These are phyloP conservation scores for Vitis amurensis DNA, from an alignment of 164 flowering plant genomes.

Conservation along the genomic window DNA sequence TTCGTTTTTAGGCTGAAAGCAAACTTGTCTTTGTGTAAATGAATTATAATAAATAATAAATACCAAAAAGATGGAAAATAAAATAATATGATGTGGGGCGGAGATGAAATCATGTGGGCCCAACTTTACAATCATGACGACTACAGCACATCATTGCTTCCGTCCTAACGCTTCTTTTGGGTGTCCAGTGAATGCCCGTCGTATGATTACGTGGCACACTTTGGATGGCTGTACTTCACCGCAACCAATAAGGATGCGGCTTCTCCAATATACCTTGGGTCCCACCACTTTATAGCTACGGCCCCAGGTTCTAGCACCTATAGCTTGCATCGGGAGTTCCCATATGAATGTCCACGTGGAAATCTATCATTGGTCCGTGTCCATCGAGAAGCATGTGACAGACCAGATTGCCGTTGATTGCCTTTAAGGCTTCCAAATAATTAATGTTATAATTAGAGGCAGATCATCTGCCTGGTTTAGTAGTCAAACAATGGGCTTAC, in stretches of 20 bases:
- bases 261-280: slow-evolving; percentile 42
- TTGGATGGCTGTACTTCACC: slow-evolving; percentile 31
- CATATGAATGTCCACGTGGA: no score
- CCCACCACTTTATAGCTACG: slow-evolving; percentile 24
- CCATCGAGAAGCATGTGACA: no score
- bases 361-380: no score
- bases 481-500: no score
- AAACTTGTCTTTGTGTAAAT: slow-evolving; percentile 17
- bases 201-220: slow-evolving; percentile 18
- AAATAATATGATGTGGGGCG: slow-evolving; percentile 18
- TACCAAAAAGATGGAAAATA: not conserved
- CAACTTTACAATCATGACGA: slow-evolving; percentile 13
- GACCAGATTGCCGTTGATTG: no score
- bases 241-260: slow-evolving; percentile 43
- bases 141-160: slow-evolving; percentile 21
- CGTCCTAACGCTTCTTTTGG: slow-evolving; percentile 12
- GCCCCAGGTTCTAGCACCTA: not conserved
- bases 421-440: no score
- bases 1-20: no score
- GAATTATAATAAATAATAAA: slow-evolving; percentile 1
- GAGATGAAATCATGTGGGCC: slow-evolving; percentile 13
- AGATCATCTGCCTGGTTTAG: no score
- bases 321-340: no score
- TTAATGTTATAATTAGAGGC: no score
- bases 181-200: slow-evolving; percentile 20